Evolutionary conservation across 805 yeast species (phyloP).

Genomic region (Starmerella floricola): DNA sequence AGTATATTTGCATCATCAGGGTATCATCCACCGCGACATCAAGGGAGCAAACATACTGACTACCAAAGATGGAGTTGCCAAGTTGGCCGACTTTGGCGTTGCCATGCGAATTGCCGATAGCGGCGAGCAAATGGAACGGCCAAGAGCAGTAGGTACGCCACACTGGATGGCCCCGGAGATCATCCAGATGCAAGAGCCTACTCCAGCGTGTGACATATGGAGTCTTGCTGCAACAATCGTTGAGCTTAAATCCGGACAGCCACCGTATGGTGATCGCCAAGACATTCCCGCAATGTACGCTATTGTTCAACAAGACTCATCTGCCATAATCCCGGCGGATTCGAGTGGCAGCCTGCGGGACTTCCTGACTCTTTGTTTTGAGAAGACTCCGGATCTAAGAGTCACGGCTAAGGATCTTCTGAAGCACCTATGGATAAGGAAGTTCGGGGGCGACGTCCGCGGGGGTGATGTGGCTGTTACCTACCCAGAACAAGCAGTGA

Average conservation of each 20-base stretch:
- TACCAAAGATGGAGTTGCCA: constrained; percentile 50
- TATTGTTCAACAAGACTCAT: constrained; percentile 61
- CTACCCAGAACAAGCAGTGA: constrained; percentile 26
- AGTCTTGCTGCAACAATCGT: constrained; percentile 90
- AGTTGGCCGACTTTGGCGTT: constrained; percentile 69
- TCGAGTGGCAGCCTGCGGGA: constrained; percentile 37
- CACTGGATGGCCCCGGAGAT: constrained; percentile 99
- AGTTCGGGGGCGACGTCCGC: constrained; percentile 11
- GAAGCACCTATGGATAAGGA: constrained; percentile 49
- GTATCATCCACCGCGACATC: constrained; percentile 65
- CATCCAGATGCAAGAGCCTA: constrained; percentile 57
- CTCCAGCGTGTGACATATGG: constrained; percentile 74
- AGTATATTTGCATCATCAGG: constrained; percentile 54
- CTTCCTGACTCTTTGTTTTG: constrained; percentile 56
- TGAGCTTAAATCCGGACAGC: constrained; percentile 73
- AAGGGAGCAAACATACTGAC: constrained; percentile 63
- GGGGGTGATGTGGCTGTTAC: constrained; percentile 2
- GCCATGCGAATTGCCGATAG: constrained; percentile 36
- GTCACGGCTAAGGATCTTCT: constrained; percentile 43
- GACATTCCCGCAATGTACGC: constrained; percentile 76
- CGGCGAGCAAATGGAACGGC: constrained; percentile 7
- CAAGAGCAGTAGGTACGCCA: constrained; percentile 63
- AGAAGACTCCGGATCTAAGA: constrained; percentile 52
- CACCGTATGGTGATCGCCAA: constrained; percentile 69
- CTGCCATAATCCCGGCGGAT: constrained; percentile 42